Percentiles rank a stretch among this genome's conserved stretches.
These are phyloP conservation scores for Notholithocarpus densiflorus DNA, from an alignment of 306 rosid genomes.

Conservation along the genomic window DNA sequence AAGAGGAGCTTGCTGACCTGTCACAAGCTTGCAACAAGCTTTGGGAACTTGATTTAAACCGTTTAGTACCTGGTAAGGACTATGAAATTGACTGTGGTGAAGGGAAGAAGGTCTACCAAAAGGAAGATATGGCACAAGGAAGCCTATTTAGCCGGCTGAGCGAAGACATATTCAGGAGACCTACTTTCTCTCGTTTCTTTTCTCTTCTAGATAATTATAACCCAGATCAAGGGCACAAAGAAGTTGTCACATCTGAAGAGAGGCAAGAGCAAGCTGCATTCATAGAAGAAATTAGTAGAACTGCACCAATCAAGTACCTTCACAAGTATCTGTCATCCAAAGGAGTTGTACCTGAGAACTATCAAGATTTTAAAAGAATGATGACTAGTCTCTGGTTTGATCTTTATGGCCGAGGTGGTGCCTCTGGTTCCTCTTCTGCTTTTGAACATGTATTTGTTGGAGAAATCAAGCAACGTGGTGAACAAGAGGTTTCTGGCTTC, in stretches of 20 bases:
- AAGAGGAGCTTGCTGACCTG: conserved; percentile 69
- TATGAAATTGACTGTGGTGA: conserved; percentile 93
- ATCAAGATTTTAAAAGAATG: conserved; percentile 65
- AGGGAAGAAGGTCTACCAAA: conserved; percentile 75
- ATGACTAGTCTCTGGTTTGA: conserved; percentile 78
- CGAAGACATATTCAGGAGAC: conserved; percentile 64
- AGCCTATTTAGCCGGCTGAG: conserved; percentile 69
- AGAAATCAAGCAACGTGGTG: conserved; percentile 67
- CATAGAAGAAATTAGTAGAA: conserved; percentile 90
- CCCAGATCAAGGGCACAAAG: conserved; percentile 72
- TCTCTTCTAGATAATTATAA: conserved; percentile 92
- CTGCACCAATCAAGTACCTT: conserved; percentile 87
- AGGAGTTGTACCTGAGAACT: conserved; percentile 53
- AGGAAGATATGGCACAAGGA: conserved; percentile 74
- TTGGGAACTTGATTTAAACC: conserved; percentile 85
- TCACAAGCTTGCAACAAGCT: conserved; percentile 72
- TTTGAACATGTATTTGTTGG: conserved; percentile 98
- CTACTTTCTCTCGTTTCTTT: conserved; percentile 77
- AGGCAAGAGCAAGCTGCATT: conserved; percentile 91
- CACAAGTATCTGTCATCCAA: conserved; percentile 68
- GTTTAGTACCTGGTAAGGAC: conserved; percentile 74
- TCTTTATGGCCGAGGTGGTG: conserved; percentile 85
- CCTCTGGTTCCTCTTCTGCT: conserved; percentile 88
- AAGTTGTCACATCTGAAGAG: conserved; percentile 90
- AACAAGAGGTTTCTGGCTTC: conserved; percentile 76